A percentile compares a stretch with the other conserved stretches of the same genome.
These are phyloP conservation scores for Davidsoniella australis DNA, from an alignment of 2,329 filamentous ascomycete species.

Conservation along the genomic window DNA sequence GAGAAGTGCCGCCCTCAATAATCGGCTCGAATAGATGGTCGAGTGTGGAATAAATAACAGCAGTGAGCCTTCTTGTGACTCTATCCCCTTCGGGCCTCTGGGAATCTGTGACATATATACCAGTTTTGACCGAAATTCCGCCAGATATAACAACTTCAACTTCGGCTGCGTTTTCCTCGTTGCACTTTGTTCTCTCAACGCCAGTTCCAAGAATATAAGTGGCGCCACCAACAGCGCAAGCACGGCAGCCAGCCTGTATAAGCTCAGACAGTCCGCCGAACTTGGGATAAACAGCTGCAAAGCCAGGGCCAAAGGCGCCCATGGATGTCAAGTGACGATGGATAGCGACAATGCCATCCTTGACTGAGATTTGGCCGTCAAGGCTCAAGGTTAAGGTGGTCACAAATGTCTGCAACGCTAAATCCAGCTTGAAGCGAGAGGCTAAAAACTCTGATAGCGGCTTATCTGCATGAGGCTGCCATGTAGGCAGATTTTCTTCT, in stretches of 20 bases:
- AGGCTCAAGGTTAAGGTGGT: conserved; percentile 57
- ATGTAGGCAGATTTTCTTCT: conserved; percentile 35
- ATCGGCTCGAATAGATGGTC: conserved; percentile 48
- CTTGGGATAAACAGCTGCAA: conserved; percentile 78
- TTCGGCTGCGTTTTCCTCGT: conserved; percentile 13
- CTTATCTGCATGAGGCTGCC: conserved; percentile 37
- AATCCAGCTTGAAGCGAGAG: conserved; percentile 48
- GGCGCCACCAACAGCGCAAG: conserved; percentile 76
- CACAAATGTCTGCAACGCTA: conserved; percentile 44
- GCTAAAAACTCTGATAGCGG: conserved; percentile 43
- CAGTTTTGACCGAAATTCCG: conserved; percentile 34
- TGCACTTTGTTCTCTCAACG: conserved; percentile 26
- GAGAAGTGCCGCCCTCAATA: conserved; percentile 57
- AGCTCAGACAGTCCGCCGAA: conserved; percentile 85
- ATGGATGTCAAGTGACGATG: conserved; percentile 71
- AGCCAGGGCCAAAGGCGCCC: conserved; percentile 73
- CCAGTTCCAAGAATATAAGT: conserved; percentile 73
- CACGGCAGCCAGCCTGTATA: conserved; percentile 78
- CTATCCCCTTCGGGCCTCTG: background rate
- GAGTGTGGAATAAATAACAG: conserved; percentile 51
- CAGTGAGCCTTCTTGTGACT: conserved; percentile 30
- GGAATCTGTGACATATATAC: conserved; percentile 29
- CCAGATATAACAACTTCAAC: conserved; percentile 10
- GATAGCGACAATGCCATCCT: conserved; percentile 54
- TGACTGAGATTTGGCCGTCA: conserved; percentile 42